Evolutionary conservation across 140 eudicot genomes (phyloP), one percentile per base, ranked within the genome.

Genomic region (Ambrosia hybrid): DNA sequence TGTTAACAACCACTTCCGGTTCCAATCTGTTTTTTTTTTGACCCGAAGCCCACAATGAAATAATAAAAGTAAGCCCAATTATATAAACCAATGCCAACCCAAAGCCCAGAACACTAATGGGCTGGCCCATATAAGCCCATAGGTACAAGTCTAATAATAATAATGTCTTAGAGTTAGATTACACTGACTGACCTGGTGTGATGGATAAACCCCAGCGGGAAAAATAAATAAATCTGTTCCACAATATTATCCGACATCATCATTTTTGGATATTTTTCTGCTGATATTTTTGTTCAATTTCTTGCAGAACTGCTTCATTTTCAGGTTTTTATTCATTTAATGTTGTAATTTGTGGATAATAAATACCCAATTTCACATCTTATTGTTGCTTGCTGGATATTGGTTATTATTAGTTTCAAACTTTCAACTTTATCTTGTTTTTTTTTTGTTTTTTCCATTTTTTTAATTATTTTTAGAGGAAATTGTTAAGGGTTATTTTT

Each of bases 181-280:
- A 21, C 26, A 21, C 26, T 21, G 26, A 21, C 26, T 21, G 26
- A 21, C 26, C 26, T 21, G 26, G 26, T 49, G 55, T 58, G 21
- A 76, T 51, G 70, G 75, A 68, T 57, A 76, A 58, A 76, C 65
- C 74, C 80, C 48, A 67, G 11, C 67, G 59, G 70, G 75, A 76
- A 74, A 21, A 21, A 21, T 21, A 21, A 21, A 21, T 21, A 74
- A 52, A 65, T 74, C 73, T 74, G 36, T 74, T 74, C 67, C 73
- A 65, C 79, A 74, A 74, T 74, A 73, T 65, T 74, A 74, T 67
- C 73, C 58, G 49, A 57, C 63, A 65, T 67, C 67, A 55, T 45
- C 59, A 48, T 41, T 56, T 53, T 55, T 5, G n/a, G 4, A 14
- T 6, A 8, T 56, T 53, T 53, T 38, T 30, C 21, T 41, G 37